Conservation (phyloP, 2,329 filamentous ascomycete species). For the Pestalotiopsis sp. region DNA sequence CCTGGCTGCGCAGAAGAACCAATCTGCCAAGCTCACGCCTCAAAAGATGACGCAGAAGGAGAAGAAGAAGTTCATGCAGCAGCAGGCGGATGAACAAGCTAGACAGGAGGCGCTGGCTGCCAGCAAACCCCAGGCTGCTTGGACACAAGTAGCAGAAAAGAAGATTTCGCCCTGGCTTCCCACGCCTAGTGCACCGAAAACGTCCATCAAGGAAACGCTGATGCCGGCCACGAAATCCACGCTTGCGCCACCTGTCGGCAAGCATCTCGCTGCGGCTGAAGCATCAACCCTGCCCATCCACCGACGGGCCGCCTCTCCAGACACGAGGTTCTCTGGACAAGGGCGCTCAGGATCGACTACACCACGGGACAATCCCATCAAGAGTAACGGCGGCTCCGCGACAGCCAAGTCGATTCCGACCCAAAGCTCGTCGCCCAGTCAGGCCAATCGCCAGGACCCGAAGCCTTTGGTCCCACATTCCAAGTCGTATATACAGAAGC, state of each 20-base stretch:
- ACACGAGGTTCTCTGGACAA: constrained; percentile 66
- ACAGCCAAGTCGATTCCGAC: constrained; percentile 3
- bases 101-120: constrained; percentile 35
- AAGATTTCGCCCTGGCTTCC: constrained; percentile 69
- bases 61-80: constrained; percentile 79
- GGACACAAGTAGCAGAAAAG: constrained; percentile 45
- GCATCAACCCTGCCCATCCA: constrained; percentile 39
- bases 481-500: constrained; percentile 59
- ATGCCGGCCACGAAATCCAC: constrained; percentile 33
- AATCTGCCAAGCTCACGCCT: constrained; percentile 40
- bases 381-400: constrained; percentile 17
- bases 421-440: constrained; percentile 26
- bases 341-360: constrained; percentile 26
- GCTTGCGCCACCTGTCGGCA: constrained; percentile 35
- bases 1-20: constrained; percentile 53
- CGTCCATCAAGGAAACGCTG: constrained; percentile 53
- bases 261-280: constrained; percentile 47
- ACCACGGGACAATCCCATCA: constrained; percentile 17
- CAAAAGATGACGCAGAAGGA: constrained; percentile 87
- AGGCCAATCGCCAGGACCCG: constrained; percentile 28
- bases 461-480: constrained; percentile 60
- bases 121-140: constrained; percentile 41
- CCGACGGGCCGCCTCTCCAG: constrained; percentile 59
- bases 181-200: constrained; percentile 48
- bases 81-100: constrained; percentile 54